These are phyloP conservation scores for Serendipita vermifera DNA, from an alignment of 768 basidiomycete species.

Conservation along the genomic window DNA sequence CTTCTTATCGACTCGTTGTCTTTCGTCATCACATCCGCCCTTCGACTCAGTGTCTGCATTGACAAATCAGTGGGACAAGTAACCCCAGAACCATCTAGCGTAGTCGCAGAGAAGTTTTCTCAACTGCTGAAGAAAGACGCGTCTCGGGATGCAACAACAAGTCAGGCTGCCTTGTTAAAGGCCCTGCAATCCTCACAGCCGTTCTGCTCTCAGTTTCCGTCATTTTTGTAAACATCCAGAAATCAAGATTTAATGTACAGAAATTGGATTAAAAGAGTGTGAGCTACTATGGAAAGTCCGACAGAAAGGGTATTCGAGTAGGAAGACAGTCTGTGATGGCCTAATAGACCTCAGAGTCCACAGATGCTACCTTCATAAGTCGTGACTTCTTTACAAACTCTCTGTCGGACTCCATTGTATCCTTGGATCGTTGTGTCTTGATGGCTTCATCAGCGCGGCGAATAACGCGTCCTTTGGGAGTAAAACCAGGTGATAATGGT, in stretches of 20 bases:
- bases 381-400: not conserved
- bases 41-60: not conserved
- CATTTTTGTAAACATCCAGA: not conserved
- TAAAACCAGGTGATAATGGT: too few relatives aligned
- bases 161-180: not conserved
- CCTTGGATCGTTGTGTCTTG: too few relatives aligned
- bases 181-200: not conserved
- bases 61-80: not conserved
- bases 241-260: not conserved
- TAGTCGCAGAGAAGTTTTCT: not conserved
- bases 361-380: not conserved
- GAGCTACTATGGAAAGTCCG: not conserved
- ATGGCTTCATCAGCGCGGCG: too few relatives aligned
- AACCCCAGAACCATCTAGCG: not conserved
- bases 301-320: not conserved
- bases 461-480: too few relatives aligned
- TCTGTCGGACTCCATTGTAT: too few relatives aligned
- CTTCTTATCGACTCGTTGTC: not conserved
- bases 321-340: not conserved
- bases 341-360: not conserved
- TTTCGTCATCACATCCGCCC: not conserved
- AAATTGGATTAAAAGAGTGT: not conserved
- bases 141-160: not conserved
- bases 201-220: not conserved
- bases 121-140: not conserved